A percentile compares a stretch with the other conserved stretches of the same genome.
Evolutionary conservation across 352 stramenopile species (phyloP).

Genomic region (Pythium biforme): DNA sequence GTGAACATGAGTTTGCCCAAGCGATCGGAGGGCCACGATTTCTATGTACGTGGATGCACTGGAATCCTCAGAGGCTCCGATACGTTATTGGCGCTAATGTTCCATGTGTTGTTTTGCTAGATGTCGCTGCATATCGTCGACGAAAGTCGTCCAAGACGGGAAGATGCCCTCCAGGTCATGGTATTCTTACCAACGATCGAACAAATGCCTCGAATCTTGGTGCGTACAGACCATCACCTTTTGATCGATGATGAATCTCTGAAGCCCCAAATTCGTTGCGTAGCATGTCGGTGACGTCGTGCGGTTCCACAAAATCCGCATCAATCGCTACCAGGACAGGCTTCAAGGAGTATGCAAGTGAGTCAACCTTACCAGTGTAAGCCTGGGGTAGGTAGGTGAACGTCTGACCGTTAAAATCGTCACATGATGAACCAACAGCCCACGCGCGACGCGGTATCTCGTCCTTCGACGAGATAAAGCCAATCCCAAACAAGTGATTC

Average conservation of each 20-base stretch:
- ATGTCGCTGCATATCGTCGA: slow-evolving; percentile 74
- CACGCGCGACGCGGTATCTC: slow-evolving; percentile 50
- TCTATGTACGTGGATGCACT: slow-evolving; percentile 49
- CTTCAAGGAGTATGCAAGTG: slow-evolving; percentile 61
- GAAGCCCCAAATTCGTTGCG: neutral
- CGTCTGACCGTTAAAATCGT: no score
- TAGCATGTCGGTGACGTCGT: slow-evolving; percentile 76
- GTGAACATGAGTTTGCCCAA: slow-evolving; percentile 77
- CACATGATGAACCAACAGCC: slow-evolving; percentile 29
- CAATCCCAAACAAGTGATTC: slow-evolving; percentile 31
- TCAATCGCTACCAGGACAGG: slow-evolving; percentile 58
- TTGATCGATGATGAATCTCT: neutral
- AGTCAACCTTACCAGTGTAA: slow-evolving; percentile 13
- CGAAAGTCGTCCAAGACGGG: slow-evolving; percentile 51
- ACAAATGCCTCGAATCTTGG: slow-evolving; percentile 62
- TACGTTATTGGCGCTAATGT: neutral
- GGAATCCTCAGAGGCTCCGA: neutral
- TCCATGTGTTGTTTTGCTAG: slow-evolving; percentile 23
- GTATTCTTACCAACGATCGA: slow-evolving; percentile 61
- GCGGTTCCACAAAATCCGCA: slow-evolving; percentile 72
- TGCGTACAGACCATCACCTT: slow-evolving; percentile 17
- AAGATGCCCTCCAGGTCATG: slow-evolving; percentile 59
- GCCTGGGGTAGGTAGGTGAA: no score
- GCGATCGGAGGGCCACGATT: slow-evolving; percentile 54
- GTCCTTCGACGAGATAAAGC: slow-evolving; percentile 41